Percentiles rank a stretch among this genome's conserved stretches.
Conservation (phyloP, 805 yeast genomes). For the Lachancea sp. region DNA sequence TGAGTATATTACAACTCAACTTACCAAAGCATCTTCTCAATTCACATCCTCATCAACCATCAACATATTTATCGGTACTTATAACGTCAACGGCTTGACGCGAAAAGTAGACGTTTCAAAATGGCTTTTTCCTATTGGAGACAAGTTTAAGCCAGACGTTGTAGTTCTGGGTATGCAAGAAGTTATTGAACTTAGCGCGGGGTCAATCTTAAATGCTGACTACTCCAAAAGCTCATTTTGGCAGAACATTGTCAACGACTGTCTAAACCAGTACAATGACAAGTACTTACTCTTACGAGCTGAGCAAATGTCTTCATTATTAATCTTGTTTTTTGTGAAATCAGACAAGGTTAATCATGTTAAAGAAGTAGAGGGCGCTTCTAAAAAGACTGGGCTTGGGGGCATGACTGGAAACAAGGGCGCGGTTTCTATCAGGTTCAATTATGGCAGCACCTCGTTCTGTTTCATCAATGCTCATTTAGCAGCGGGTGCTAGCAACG, state of each 20-base stretch:
- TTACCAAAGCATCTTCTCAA: slow-evolving; percentile 37
- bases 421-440: slow-evolving; percentile 86
- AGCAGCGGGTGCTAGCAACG: slow-evolving; percentile 84
- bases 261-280: slow-evolving; percentile 51
- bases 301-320: slow-evolving; percentile 66
- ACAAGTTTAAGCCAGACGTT: slow-evolving; percentile 58
- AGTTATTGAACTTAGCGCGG: slow-evolving; percentile 86
- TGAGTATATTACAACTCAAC: slow-evolving; percentile 69
- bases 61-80: slow-evolving; percentile 73
- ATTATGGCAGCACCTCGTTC: slow-evolving; percentile 71
- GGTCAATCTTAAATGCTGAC: slow-evolving; percentile 82
- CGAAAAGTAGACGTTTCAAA: slow-evolving; percentile 49
- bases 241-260: slow-evolving; percentile 60
- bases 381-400: slow-evolving; percentile 91
- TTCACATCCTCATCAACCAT: slow-evolving; percentile 59
- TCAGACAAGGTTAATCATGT: slow-evolving; percentile 43
- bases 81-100: slow-evolving; percentile 73
- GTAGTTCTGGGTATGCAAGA: slow-evolving; percentile 93
- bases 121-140: slow-evolving; percentile 81
- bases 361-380: slow-evolving; percentile 87
- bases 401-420: slow-evolving; percentile 98
- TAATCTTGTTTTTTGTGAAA: slow-evolving; percentile 58
- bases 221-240: slow-evolving; percentile 70
- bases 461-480: slow-evolving; percentile 86
- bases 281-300: slow-evolving; percentile 62